These are phyloP conservation scores for Agarophyton chilense DNA, from an alignment of 23 red algal genomes.

Conservation along the genomic window DNA sequence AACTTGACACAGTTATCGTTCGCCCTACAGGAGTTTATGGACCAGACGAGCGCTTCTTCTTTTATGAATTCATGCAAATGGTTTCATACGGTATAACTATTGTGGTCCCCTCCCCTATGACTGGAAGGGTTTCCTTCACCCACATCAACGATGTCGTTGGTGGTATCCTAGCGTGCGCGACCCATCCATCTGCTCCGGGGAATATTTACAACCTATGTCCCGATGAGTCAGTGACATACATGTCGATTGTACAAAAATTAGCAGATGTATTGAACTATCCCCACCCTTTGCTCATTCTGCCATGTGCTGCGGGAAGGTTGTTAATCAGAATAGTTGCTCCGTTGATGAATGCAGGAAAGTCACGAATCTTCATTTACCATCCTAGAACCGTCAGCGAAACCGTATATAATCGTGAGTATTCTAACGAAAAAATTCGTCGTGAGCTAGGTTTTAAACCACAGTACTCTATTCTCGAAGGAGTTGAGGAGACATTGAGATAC, in stretches of 20 bases:
- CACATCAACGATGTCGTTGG: constrained; percentile 56
- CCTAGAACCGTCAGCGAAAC: constrained; percentile 40
- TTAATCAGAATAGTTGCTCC: constrained; percentile 44
- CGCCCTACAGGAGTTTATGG: constrained; percentile 69
- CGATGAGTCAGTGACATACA: constrained; percentile 32
- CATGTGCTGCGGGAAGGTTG: neutral
- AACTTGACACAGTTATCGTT: constrained; percentile 44
- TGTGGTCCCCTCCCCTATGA: constrained; percentile 51
- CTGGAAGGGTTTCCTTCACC: constrained; percentile 45
- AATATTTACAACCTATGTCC: constrained; percentile 50
- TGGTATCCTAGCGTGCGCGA: constrained; percentile 48
- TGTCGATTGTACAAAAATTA: constrained; percentile 40
- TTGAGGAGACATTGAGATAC: constrained; percentile 13
- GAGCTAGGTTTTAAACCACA: constrained; percentile 48
- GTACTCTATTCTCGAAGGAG: constrained; percentile 38
- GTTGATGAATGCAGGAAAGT: constrained; percentile 49
- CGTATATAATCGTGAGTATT: constrained; percentile 47
- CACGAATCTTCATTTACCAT: constrained; percentile 64
- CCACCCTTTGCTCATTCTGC: constrained; percentile 17
- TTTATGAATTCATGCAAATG: constrained; percentile 64
- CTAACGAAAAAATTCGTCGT: constrained; percentile 31
- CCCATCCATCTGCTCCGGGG: constrained; percentile 21
- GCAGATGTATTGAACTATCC: constrained; percentile 38
- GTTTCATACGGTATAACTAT: constrained; percentile 45
- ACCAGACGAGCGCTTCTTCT: constrained; percentile 68